Conservation (phyloP, 805 yeast species). For the Wickerhamomyces bovis region DNA sequence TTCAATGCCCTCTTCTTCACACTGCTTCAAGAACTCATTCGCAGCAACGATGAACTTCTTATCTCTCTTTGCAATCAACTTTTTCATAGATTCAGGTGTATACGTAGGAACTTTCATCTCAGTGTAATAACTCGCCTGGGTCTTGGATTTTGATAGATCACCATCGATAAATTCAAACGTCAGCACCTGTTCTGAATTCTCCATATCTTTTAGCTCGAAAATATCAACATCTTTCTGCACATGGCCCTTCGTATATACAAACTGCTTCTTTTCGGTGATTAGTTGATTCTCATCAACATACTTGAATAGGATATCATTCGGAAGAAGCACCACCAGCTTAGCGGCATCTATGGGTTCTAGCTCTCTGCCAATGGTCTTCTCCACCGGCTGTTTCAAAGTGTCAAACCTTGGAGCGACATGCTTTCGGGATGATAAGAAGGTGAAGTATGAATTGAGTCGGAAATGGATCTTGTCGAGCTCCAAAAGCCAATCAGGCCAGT, state of each 20-base stretch:
- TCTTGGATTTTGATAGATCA: slow-evolving; percentile 42
- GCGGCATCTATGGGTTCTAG: slow-evolving; percentile 55
- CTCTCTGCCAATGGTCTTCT: slow-evolving; percentile 39
- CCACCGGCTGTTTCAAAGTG: slow-evolving; percentile 45
- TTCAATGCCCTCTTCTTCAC: slow-evolving; percentile 27
- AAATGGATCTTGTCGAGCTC: slow-evolving; percentile 44
- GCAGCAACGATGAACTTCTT: slow-evolving; percentile 42
- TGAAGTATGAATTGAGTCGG: slow-evolving; percentile 52
- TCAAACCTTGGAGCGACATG: slow-evolving; percentile 55
- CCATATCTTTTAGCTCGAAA: slow-evolving; percentile 38
- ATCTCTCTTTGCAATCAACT: slow-evolving; percentile 53
- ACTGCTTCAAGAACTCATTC: slow-evolving; percentile 28
- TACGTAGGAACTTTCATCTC: slow-evolving; percentile 46
- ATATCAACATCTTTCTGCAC: slow-evolving; percentile 51
- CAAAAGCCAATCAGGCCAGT: slow-evolving; percentile 27
- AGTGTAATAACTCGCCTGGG: slow-evolving; percentile 34
- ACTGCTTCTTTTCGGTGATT: slow-evolving; percentile 30
- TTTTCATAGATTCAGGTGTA: slow-evolving; percentile 50
- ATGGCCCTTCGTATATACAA: slow-evolving; percentile 39
- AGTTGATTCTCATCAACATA: slow-evolving; percentile 77
- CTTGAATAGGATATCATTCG: slow-evolving; percentile 62
- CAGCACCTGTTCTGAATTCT: slow-evolving; percentile 45
- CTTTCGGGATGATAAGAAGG: slow-evolving; percentile 55
- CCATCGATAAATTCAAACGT: slow-evolving; percentile 78
- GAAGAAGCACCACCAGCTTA: slow-evolving; percentile 52